A percentile compares a stretch with the other conserved stretches of the same genome.
These are phyloP conservation scores for Epichloe sibirici DNA, from an alignment of 2,329 filamentous ascomycete genomes.

Conservation along the genomic window DNA sequence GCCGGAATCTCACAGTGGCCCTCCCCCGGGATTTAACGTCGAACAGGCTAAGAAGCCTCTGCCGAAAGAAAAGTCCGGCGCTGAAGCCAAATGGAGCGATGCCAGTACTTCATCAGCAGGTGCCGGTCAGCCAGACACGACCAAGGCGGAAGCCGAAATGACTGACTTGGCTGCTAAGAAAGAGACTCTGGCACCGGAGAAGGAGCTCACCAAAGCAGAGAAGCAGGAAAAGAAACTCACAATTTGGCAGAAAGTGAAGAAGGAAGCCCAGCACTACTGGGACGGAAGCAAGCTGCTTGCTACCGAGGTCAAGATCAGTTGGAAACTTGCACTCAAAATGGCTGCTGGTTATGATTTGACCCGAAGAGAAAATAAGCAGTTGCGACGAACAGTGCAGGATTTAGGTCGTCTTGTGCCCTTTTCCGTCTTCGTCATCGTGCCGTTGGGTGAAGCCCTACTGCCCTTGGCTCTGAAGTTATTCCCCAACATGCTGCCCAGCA, in stretches of 20 bases:
- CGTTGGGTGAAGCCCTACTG: constrained; percentile 85
- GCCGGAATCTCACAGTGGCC: constrained; percentile 42
- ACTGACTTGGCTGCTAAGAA: constrained; percentile 53
- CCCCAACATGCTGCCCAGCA: constrained; percentile 94
- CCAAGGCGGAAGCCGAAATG: constrained; percentile 33
- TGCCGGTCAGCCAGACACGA: constrained; percentile 21
- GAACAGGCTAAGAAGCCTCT: constrained; percentile 80
- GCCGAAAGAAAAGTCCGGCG: constrained; percentile 36
- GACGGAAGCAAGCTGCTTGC: constrained; percentile 93
- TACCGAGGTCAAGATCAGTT: constrained; percentile 87
- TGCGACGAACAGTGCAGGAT: constrained; percentile 88
- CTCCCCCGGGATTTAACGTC: constrained; percentile 84
- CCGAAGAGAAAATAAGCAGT: constrained; percentile 81
- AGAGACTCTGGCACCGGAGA: constrained; percentile 46
- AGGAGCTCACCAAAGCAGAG: constrained; percentile 40
- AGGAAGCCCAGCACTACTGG: constrained; percentile 91
- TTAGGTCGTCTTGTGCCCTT: constrained; percentile 87
- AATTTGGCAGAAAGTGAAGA: constrained; percentile 84
- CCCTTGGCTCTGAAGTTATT: constrained; percentile 88
- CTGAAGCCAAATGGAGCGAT: constrained; percentile 19
- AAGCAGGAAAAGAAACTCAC: constrained; percentile 80
- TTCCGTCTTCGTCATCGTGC: constrained; percentile 92
- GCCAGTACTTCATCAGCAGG: constrained; percentile 17
- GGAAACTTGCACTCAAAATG: constrained; percentile 88
- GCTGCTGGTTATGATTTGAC: constrained; percentile 94